Evolutionary conservation across 2,329 filamentous ascomycete species (phyloP), one percentile per base, ranked within the genome.

Genomic region (Colletotrichum filicis): DNA sequence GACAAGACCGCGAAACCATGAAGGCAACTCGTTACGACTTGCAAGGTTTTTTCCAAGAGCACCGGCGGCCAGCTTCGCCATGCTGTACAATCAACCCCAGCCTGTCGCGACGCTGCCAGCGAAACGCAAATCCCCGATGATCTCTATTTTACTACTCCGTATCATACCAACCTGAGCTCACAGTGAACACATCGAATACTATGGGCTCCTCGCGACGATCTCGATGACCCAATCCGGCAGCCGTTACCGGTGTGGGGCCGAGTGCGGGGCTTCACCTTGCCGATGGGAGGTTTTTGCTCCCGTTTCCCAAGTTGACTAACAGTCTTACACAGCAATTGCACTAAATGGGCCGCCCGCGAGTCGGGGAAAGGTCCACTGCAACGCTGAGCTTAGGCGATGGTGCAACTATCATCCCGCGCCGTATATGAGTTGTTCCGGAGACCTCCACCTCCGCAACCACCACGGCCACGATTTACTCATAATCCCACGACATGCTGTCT

Each of bases 11-110:
- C n/a, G 14, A 49, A 28, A 30, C 66, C 24, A 28, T 46, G 14
- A n/a, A 59, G 60, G 70, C 70, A 73, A 49, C 12, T 49, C 66
- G 66, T 73, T 46, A 70, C 66, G 70, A 66, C 14, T 49, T 22
- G 66, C 66, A 73, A 60, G 52, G 37, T 57, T 66, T 42, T 70
- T 70, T 53, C 24, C 66, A 42, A 53, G 42, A 26, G 24, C 24
- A 11, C 32, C 55, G 30, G 6, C 53, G 32, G 42, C 32, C 19
- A 37, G 22, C 49, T 65, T 37, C 42, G 37, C 66, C 60, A 63
- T 56, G 22, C n/a, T 35, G 30, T 49, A 22, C 11, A 22, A n/a
- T 1, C 14, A 57, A 37, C 4, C 14, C 49, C 64, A 6, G 56
- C 22, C 59, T 56, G 59, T 60, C 42, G 55, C 26, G 28, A 30